Evolutionary conservation across 116 monocot species (phyloP).

Genomic region (Zostera marina): DNA sequence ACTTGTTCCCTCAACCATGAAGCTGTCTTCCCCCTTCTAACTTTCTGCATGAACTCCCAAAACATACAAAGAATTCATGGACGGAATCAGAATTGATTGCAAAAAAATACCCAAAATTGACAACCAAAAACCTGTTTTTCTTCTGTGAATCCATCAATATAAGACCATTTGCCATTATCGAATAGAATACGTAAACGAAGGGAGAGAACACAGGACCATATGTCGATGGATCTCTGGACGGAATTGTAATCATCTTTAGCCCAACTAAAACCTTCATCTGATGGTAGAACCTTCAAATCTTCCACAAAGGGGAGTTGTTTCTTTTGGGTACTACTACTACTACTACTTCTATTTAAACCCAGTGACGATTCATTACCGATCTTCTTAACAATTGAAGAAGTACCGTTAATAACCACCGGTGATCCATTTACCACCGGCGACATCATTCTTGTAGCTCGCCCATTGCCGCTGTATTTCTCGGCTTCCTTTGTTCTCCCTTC

Average conservation of each 20-base stretch:
- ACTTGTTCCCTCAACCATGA: constrained; percentile 85
- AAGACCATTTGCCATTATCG: constrained; percentile 84
- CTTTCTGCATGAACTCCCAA: constrained; percentile 30
- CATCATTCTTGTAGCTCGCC: constrained; percentile 39
- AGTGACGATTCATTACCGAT: constrained; percentile 13
- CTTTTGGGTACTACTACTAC: constrained; percentile 18
- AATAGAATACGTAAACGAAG: constrained; percentile 50
- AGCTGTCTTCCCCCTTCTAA: constrained; percentile 61
- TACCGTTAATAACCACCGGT: constrained; percentile 15
- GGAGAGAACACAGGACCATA: constrained; percentile 83
- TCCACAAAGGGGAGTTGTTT: constrained; percentile 12
- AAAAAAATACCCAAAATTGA: background rate
- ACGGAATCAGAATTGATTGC: background rate
- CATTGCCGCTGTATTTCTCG: constrained; percentile 23
- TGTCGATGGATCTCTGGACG: constrained; percentile 59
- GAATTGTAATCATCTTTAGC: constrained; percentile 66
- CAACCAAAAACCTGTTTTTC: constrained; percentile 49
- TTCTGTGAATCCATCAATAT: constrained; percentile 65
- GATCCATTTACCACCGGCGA: constrained; percentile 12
- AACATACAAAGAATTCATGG: background rate
- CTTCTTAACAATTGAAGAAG: constrained; percentile 23
- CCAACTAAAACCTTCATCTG: constrained; percentile 84
- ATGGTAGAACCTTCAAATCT: constrained; percentile 45
- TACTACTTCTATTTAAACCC: too few relatives aligned
- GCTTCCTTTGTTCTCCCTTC: constrained; percentile 5